These are phyloP conservation scores for Entomortierella parvispora DNA, from an alignment of 192 early-diverging fungal species.

Conservation along the genomic window DNA sequence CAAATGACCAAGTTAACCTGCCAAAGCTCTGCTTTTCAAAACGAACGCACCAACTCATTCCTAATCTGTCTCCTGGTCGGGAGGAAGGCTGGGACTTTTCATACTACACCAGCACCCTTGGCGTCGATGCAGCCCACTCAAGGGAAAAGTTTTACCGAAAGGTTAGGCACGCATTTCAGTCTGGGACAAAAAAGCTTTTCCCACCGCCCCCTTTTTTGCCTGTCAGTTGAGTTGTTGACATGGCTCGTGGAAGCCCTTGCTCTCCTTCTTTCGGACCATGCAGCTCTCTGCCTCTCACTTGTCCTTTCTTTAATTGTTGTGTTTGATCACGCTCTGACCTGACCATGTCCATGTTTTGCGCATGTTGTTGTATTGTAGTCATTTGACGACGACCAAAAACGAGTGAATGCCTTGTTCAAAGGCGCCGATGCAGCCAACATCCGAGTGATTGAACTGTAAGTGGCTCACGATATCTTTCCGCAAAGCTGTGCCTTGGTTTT, in stretches of 20 bases:
- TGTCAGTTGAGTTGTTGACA: neutral
- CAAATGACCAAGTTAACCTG: constrained; percentile 63
- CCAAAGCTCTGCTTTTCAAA: constrained; percentile 16
- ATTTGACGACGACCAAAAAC: constrained; percentile 73
- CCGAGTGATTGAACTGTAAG: constrained; percentile 77
- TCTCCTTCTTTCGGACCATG: too few species aligned
- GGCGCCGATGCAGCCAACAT: constrained; percentile 74
- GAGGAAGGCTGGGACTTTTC: constrained; percentile 79
- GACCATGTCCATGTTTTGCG: neutral
- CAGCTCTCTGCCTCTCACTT: neutral
- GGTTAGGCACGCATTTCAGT: constrained; percentile 3
- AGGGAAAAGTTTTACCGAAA: constrained; percentile 74
- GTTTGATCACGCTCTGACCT: too few species aligned
- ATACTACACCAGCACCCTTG: constrained; percentile 89
- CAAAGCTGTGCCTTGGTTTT: too few species aligned
- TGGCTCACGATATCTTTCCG: neutral
- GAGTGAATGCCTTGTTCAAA: constrained; percentile 82
- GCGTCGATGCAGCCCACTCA: constrained; percentile 80
- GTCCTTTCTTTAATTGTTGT: too few species aligned
- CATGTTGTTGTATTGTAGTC: constrained; percentile 39
- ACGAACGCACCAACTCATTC: constrained; percentile 9
- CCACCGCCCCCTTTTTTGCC: too few species aligned
- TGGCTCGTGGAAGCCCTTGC: neutral
- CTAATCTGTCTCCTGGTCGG: constrained; percentile 32
- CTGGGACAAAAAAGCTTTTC: neutral